Conservation (phyloP, 352 stramenopile genomes). For the Pythium dissotocum region DNA sequence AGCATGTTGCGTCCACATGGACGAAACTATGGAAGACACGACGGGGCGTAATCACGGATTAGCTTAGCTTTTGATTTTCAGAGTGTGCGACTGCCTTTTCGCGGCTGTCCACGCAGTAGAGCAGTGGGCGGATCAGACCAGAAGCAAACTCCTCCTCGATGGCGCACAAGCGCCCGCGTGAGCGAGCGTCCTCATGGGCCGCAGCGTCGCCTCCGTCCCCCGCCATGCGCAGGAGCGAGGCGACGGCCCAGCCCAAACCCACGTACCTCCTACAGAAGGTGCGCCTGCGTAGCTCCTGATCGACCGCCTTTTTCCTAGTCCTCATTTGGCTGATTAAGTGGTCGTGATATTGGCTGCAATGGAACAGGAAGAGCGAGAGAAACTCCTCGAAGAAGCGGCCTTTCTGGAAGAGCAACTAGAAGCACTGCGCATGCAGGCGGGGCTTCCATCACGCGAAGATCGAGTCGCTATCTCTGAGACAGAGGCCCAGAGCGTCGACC, state of each 20-base stretch:
- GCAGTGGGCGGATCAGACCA: neutral
- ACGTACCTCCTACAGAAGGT: slow-evolving; percentile 6
- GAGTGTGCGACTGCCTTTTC: too few relatives aligned
- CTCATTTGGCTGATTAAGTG: neutral
- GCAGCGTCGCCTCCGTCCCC: neutral
- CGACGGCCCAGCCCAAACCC: neutral
- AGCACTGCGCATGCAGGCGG: neutral
- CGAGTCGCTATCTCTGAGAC: neutral
- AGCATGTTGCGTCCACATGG: too few relatives aligned
- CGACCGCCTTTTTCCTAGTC: too few relatives aligned
- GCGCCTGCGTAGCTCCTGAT: too few relatives aligned
- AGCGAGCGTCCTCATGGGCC: neutral
- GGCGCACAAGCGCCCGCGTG: neutral
- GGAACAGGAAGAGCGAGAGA: slow-evolving; percentile 8
- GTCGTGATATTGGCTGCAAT: neutral
- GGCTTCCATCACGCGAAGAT: slow-evolving; percentile 1
- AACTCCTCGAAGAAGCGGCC: neutral
- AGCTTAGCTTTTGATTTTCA: neutral
- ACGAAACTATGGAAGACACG: too few relatives aligned
- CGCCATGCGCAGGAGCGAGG: neutral
- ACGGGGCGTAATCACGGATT: neutral
- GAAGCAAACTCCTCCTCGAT: neutral
- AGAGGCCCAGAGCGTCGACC: slow-evolving; percentile 1
- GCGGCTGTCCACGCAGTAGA: neutral
- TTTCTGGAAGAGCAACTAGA: slow-evolving; percentile 4